Evolutionary conservation across 164 flowering plant species (phyloP).

Genomic region (Vitis riparia): DNA sequence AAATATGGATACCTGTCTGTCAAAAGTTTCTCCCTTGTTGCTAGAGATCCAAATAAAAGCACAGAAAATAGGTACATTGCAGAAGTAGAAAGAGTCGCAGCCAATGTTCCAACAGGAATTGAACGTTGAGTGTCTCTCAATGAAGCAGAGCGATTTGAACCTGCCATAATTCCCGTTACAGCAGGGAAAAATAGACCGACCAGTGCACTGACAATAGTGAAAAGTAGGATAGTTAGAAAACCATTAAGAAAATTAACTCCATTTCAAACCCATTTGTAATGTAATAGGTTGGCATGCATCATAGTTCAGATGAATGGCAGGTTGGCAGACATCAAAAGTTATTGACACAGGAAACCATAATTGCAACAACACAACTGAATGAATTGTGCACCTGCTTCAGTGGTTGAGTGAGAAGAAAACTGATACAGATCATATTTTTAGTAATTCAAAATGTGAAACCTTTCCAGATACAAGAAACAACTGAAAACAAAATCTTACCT

Average conservation of each 20-base stretch:
- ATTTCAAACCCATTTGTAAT: neutral
- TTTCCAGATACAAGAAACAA: too few species aligned
- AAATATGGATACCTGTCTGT: constrained; percentile 72
- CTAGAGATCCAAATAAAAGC: constrained; percentile 87
- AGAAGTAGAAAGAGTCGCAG: constrained; percentile 87
- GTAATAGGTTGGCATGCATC: neutral
- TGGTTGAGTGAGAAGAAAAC: too few species aligned
- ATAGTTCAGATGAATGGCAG: neutral
- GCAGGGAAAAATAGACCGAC: constrained; percentile 99
- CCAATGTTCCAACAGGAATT: constrained; percentile 92
- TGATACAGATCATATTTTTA: too few species aligned
- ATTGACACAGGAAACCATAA: too few species aligned
- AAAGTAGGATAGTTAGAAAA: constrained; percentile 9
- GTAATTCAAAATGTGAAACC: too few species aligned
- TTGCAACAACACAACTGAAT: too few species aligned
- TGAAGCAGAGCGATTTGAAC: constrained; percentile 98
- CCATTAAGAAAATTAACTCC: neutral
- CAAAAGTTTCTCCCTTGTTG: constrained; percentile 84
- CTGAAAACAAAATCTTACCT: too few species aligned
- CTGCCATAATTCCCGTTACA: constrained; percentile 99
- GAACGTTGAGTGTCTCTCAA: constrained; percentile 95
- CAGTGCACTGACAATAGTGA: constrained; percentile 67
- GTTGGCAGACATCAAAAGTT: too few species aligned
- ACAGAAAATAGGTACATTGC: constrained; percentile 75
- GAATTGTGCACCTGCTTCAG: too few species aligned